phyloP scores from a whole-genome alignment of 768 basidiomycete genomes.

The Hysterangium stoloniferum region DNA sequence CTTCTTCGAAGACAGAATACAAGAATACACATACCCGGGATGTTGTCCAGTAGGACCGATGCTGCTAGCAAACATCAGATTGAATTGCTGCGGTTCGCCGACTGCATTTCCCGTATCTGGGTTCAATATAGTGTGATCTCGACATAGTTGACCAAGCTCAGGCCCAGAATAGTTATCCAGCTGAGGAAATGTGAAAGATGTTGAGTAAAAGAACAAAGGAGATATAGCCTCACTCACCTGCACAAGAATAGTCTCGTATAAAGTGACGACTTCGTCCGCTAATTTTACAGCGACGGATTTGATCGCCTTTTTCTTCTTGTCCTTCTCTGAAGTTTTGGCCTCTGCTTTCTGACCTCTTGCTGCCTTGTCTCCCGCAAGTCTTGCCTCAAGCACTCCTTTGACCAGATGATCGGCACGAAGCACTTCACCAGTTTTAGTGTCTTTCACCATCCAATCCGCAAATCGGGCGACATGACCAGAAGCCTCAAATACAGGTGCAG shows the following conservation, averaged over 20 bases:
- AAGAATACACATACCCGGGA: conserved; percentile 58
- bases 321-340: conserved; percentile 40
- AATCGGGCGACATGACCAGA: conserved; percentile 98
- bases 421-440: conserved; percentile 89
- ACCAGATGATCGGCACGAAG: conserved; percentile 95
- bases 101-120: conserved; percentile 93
- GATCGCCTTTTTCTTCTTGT: conserved; percentile 60
- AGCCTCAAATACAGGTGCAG: conserved; percentile 88
- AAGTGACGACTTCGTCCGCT: conserved; percentile 60
- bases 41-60: conserved; percentile 97
- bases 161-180: conserved; percentile 91
- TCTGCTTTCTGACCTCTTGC: conserved; percentile 69
- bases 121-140: conserved; percentile 71
- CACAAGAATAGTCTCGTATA: conserved; percentile 81
- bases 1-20: not conserved
- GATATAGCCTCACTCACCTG: conserved; percentile 47
- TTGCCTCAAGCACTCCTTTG: conserved; percentile 83
- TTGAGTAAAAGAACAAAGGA: not conserved
- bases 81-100: conserved; percentile 90
- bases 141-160: conserved; percentile 81
- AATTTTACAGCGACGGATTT: conserved; percentile 67
- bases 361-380: conserved; percentile 85
- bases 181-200: conserved; percentile 30
- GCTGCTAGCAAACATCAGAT: conserved; percentile 96
- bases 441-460: conserved; percentile 99